Base-by-base conservation (phyloP, 2,329 filamentous ascomycete genomes). In the Phaeosphaeria sp. region DNA sequence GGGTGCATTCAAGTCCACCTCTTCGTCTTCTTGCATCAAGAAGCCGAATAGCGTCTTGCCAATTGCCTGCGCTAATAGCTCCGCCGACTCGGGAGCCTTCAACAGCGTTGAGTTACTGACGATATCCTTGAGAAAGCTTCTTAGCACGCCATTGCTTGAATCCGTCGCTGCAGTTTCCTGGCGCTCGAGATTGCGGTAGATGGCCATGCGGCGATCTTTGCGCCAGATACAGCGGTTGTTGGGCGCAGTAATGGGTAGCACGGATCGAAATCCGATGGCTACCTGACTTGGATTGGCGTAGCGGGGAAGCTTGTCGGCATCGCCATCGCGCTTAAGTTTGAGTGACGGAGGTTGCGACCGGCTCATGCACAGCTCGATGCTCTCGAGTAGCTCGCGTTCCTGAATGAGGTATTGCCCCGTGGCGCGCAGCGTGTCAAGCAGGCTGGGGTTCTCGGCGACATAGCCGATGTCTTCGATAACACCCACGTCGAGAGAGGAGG, bases 401-500 rank as follows among this genome's bases (percentile, higher is more conserved):
- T 18, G 23, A 15, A 48, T 20, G 0, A 49, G 20, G 22, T 48
- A 46, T 25, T 47, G 44, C 18, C 21, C 27, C 7, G n/a, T 25
- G n/a, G 36, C 39, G 15, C 41, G 22, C 39, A 54, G 46, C 9
- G 27, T 33, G 21, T 41, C 46, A 17, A 48, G 27, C 15, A 47
- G 39, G 15, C 20, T 41, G 11, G 36, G 22, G 17, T 60, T 58
- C 7, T 58, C n/a, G 6, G 44, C 23, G 2, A 81, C 65, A 53
- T 73, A 77, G 1, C 81, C 80, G 5, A 68, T 48, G 13, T 59
- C 79, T 4, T 72, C 69, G 11, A 88, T 79, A 1, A 80, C 80
- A 0, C 84, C 84, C 11, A 88, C 73, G 63, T 87, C 81, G 1
- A 89, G 55, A 1, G 56, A 33, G 1, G 74, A 0, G 81, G 80